A percentile compares a stretch with the other conserved stretches of the same genome.
Conservation (phyloP, 805 yeast species). For the Yamadazyma olivae region DNA sequence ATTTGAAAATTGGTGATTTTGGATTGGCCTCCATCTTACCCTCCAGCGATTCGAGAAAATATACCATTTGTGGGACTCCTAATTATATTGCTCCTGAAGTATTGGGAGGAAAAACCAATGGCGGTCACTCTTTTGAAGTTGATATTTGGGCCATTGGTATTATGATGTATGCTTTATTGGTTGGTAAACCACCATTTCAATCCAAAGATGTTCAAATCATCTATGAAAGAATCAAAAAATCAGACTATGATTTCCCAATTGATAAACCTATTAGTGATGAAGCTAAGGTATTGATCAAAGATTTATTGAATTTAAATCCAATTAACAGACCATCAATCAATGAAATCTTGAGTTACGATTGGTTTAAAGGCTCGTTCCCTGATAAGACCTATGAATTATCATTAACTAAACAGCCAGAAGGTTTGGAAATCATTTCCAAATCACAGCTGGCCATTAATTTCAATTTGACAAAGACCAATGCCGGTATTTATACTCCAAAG, state of each 20-base stretch:
- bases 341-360: slow-evolving; percentile 75
- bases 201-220: slow-evolving; percentile 90
- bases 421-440: slow-evolving; percentile 48
- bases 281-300: slow-evolving; percentile 69
- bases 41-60: slow-evolving; percentile 65
- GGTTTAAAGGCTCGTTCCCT: slow-evolving; percentile 90
- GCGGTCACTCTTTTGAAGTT: slow-evolving; percentile 94
- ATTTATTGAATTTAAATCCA: slow-evolving; percentile 77
- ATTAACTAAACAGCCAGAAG: slow-evolving; percentile 60
- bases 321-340: slow-evolving; percentile 74
- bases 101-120: slow-evolving; percentile 78
- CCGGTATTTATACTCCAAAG: slow-evolving; percentile 57
- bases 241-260: slow-evolving; percentile 76
- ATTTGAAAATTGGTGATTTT: slow-evolving; percentile 94
- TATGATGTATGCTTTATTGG: slow-evolving; percentile 87
- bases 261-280: slow-evolving; percentile 65
- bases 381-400: slow-evolving; percentile 59
- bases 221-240: slow-evolving; percentile 84
- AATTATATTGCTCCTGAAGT: slow-evolving; percentile 99
- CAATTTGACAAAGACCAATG: slow-evolving; percentile 57
- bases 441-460: slow-evolving; percentile 68
- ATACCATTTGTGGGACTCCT: slow-evolving; percentile 98
- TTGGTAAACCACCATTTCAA: slow-evolving; percentile 98
- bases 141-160: slow-evolving; percentile 98
- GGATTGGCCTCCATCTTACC: slow-evolving; percentile 96